Evolutionary conservation across 352 stramenopile genomes (phyloP), one percentile per base, ranked within the genome.

Genomic region (Aphanomyces euteiches): DNA sequence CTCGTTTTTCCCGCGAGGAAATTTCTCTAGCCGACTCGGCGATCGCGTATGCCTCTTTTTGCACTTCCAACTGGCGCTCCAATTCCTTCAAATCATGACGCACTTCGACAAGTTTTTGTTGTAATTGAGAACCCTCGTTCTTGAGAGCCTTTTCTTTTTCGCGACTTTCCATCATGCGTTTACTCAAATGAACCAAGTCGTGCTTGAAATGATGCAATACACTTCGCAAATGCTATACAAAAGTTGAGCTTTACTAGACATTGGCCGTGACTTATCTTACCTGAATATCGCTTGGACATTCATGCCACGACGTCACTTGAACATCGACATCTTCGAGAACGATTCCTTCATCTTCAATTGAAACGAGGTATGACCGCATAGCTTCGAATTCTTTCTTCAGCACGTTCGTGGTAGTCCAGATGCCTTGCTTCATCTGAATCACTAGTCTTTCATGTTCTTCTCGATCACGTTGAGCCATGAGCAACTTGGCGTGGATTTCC

Each of bases 1-100:
- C 81, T 13, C 74, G 69, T 66, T 90, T 90, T 65, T 91, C 84
- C 13, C 83, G 74, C 5, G 47, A 72, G n/a, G 75, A 68, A 36
- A 91, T 88, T n/a, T 90, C 84, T 7, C 81, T 79, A 2, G 82
- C 79, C 47, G 89, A 77, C 60, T 91, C 82, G 15, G 75, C 73
- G 6, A 91, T 19, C 28, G 72, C 67, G 28, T 79, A 69, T 3
- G 45, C 41, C 19, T 69, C 63, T 15, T 69, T 69, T n/a, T 69
- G 63, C 5, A 21, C 15, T 10, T 69, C 50, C n/a, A 69, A 60
- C 43, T 87, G 75, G 38, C 85, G 78, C 0, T 65, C 70, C 39
- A 89, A 66, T 6, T 87, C 77, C 36, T 82, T 76, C 39, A 83
- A 67, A 38, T 75, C 73, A 21, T 21, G 21, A 21, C 47, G 48